Evolutionary conservation across 2,329 filamentous ascomycete genomes (phyloP), one percentile per base, ranked within the genome.

Genomic region (Rugonectria rugulosa): DNA sequence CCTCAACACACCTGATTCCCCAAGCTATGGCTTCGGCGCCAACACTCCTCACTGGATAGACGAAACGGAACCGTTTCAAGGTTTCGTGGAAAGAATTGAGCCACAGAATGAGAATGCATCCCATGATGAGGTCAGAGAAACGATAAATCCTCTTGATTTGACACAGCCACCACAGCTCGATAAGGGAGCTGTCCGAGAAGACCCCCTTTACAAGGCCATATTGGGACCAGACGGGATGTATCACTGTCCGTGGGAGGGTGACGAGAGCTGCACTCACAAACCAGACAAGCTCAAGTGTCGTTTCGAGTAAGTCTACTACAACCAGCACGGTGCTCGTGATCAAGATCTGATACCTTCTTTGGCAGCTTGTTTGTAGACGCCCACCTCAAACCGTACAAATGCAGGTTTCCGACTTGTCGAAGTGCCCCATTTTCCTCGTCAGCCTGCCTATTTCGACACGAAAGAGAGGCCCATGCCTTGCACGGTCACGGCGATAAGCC

Each of bases 251-350:
- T 95, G 89, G 81, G 87, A 89, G 73, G 89, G 86, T 66, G 81
- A 87, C 56, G 54, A 77, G 23, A 80, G 73, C 70, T 98, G 94
- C 84, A 89, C 85, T 75, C 94, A 97, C 86, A 91, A 91, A 78
- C 87, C 93, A 32, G 95, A 96, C 70, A 95, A 96, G 80, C 90
- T 97, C 67, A 97, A 97, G 85, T 97, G 94, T 87, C 96, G 96
- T 78, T 97, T 97, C 73, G 93, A 97, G 93, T 96, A 88, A 85
- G 91, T 41, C 24, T 14, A 20, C 2, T 8, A 78, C 20, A 17
- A 15, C 12, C 3, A 15, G 4, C 15, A 40, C 17, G 29, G 31
- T 14, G 34, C 7, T 14, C 12, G 20, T 12, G 49, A 64, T 69
- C 73, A 59, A 69, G 26, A 29, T 7, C 29, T 32, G n/a, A 32